Base-by-base conservation (phyloP, 1,284 basidiomycete genomes). In the Mycosarcoma maydis region DNA sequence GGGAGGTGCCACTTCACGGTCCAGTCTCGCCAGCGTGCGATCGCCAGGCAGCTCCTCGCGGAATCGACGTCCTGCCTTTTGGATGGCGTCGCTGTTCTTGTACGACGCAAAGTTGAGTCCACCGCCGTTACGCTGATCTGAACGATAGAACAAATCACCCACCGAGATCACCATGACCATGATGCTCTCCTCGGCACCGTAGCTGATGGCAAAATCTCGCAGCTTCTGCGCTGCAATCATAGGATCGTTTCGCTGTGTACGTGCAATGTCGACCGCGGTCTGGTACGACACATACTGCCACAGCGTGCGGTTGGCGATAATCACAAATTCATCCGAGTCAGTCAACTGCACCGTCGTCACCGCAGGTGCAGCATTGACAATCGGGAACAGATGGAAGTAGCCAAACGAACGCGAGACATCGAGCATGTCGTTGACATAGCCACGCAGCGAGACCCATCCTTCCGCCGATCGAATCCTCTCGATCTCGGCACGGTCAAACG, bases 151-250 rank as follows among this genome's bases (percentile, higher is more conserved):
- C 29, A 94, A 83, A 76, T 92, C 92, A 11, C 88, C 87, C 14
- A 97, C 86, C 43, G 88, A 88, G 71, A 98, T 88, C 32, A 98
- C 93, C 95, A 98, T 98, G 83, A 98, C 94, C 93, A 98, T 96
- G 57, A 92, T 90, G 64, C 90, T 92, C 14, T 92, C 92, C 68
- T 92, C 90, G 9, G 94, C 94, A 13, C 96, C 96, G 83, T 98
- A 98, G 75, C 92, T 93, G 78, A 99, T 91, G 10, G 96, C 94
- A 73, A 97, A 91, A 83, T 99, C 96, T 51, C 96, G 87, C 48
- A 99, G 84, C 85, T 97, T 98, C 84, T 97, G 94, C 0, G 95
- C 92, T 4, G 96, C 95, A 75, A 94, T 89, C 93, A 97, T 97
- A 0, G 94, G 93, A 80, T 98, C 92, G 16, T 87, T 87, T 40